A percentile compares a stretch with the other conserved stretches of the same genome.
phyloP scores from a whole-genome alignment of 805 yeast genomes.

The Priceomyces melissophilus region DNA sequence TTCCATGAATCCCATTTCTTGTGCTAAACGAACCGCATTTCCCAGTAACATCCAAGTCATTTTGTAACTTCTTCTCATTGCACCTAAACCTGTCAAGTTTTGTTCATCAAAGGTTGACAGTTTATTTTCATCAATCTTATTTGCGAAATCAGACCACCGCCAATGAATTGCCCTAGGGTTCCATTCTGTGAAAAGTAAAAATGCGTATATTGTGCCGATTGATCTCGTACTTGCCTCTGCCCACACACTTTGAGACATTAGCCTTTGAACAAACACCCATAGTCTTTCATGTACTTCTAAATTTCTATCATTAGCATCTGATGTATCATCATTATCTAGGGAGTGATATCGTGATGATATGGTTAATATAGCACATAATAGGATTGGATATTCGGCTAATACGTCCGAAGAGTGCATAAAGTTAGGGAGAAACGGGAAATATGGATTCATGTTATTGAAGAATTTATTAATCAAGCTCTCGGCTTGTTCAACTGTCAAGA shows the following conservation, averaged over 20 bases:
- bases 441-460: constrained; percentile 81
- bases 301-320: constrained; percentile 39
- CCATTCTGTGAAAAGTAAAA: constrained; percentile 88
- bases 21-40: constrained; percentile 79
- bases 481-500: constrained; percentile 64
- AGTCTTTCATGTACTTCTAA: constrained; percentile 70
- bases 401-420: constrained; percentile 64
- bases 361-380: constrained; percentile 77
- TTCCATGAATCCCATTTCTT: constrained; percentile 78
- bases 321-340: constrained; percentile 37
- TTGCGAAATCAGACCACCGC: constrained; percentile 83
- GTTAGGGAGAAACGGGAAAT: constrained; percentile 80
- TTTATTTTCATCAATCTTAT: constrained; percentile 45
- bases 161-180: constrained; percentile 92
- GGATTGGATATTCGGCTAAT: constrained; percentile 74
- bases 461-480: constrained; percentile 54
- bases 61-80: constrained; percentile 80
- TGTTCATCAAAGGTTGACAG: constrained; percentile 27
- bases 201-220: constrained; percentile 82
- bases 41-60: constrained; percentile 96
- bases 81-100: constrained; percentile 70
- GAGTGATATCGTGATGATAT: constrained; percentile 76
- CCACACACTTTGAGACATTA: constrained; percentile 87
- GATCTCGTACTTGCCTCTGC: constrained; percentile 88
- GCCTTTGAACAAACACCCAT: constrained; percentile 80